These are phyloP conservation scores for Trichoderma aggressivum DNA, from an alignment of 2,329 filamentous ascomycete genomes.

Conservation along the genomic window DNA sequence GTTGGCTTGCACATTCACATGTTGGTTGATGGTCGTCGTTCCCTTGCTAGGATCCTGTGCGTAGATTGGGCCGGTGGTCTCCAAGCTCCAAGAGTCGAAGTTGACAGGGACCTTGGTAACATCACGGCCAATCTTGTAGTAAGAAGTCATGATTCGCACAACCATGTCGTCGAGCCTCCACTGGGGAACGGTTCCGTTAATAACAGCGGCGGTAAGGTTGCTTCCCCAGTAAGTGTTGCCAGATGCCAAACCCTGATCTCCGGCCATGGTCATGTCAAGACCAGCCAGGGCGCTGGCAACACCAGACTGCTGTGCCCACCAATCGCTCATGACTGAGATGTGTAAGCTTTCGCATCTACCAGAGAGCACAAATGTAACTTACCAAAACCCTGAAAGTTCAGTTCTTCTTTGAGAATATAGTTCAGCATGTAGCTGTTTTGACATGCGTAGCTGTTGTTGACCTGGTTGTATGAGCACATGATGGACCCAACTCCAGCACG, in stretches of 20 bases:
- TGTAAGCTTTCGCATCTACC: not conserved
- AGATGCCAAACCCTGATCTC: constrained; percentile 30
- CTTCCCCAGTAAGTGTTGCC: constrained; percentile 49
- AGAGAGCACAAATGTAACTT: not conserved
- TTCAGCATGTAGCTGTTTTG: constrained; percentile 69
- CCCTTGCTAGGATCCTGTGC: not conserved
- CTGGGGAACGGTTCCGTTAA: constrained; percentile 70
- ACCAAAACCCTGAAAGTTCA: not conserved
- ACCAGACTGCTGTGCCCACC: constrained; percentile 62
- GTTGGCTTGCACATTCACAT: constrained; percentile 57
- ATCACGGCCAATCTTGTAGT: constrained; percentile 37
- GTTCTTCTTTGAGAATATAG: constrained; percentile 55
- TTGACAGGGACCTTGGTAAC: not conserved
- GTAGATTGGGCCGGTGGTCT: not conserved
- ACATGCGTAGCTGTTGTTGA: constrained; percentile 70
- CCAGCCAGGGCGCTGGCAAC: constrained; percentile 54
- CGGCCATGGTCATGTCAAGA: constrained; percentile 69
- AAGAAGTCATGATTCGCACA: constrained; percentile 35
- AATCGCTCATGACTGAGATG: constrained; percentile 57
- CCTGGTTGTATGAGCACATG: constrained; percentile 69
- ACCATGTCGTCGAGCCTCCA: constrained; percentile 76
- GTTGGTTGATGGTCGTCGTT: constrained; percentile 48
- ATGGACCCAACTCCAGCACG: constrained; percentile 53
- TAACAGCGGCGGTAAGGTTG: constrained; percentile 69
- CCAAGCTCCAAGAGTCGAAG: not conserved